Evolutionary conservation across 371 early-diverging fungal species (phyloP).

Genomic region (Saksenaea oblongispora): DNA sequence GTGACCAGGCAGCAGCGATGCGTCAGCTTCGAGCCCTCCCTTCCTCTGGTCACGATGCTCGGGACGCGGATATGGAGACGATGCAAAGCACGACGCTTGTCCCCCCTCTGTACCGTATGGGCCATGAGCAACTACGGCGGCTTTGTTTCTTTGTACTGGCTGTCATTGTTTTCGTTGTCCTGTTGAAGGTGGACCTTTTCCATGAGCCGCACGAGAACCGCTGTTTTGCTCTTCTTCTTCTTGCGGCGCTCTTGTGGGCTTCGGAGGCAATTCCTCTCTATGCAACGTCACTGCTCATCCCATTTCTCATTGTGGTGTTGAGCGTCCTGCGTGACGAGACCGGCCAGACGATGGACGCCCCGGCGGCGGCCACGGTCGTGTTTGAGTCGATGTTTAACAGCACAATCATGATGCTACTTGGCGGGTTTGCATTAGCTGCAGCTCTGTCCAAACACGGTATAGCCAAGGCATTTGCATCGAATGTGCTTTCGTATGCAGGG

Average conservation of each 20-base stretch:
- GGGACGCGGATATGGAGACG: neutral
- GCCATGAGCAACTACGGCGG: slow-evolving; percentile 21
- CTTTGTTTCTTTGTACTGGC: slow-evolving; percentile 31
- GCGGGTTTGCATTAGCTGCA: slow-evolving; percentile 94
- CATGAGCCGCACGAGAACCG: slow-evolving; percentile 51
- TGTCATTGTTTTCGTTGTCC: slow-evolving; percentile 52
- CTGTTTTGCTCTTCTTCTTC: slow-evolving; percentile 64
- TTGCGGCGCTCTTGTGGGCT: slow-evolving; percentile 70
- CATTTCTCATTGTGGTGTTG: slow-evolving; percentile 69
- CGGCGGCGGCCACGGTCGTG: slow-evolving; percentile 71
- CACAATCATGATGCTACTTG: slow-evolving; percentile 94
- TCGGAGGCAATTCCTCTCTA: slow-evolving; percentile 76
- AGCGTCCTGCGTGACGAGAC: slow-evolving; percentile 65
- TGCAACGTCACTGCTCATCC: slow-evolving; percentile 77
- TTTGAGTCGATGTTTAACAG: slow-evolving; percentile 94
- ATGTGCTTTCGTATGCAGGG: slow-evolving; percentile 73
- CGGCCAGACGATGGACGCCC: slow-evolving; percentile 29
- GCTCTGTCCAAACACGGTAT: slow-evolving; percentile 83
- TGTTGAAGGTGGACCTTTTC: slow-evolving; percentile 58
- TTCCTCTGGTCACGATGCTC: slow-evolving; percentile 12
- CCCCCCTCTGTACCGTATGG: slow-evolving; percentile 14
- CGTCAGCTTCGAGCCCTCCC: slow-evolving; percentile 33
- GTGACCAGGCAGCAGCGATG: slow-evolving; percentile 36
- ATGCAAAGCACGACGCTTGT: neutral
- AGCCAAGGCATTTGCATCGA: slow-evolving; percentile 73